Evolutionary conservation across 2,329 filamentous ascomycete genomes (phyloP).

Genomic region (Periconia sp.): DNA sequence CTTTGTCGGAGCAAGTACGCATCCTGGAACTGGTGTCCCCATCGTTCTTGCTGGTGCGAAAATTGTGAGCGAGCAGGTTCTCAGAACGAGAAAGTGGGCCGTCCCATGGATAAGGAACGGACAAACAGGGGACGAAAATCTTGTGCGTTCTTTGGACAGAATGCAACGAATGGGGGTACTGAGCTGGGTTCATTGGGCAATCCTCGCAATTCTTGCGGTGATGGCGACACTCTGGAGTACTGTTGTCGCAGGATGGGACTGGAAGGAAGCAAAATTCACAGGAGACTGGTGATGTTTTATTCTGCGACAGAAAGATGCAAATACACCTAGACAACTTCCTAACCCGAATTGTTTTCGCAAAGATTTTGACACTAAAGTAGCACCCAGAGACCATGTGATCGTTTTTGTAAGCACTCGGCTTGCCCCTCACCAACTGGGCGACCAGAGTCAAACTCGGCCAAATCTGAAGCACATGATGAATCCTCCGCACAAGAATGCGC

Average conservation of each 20-base stretch:
- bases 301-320: too few species aligned
- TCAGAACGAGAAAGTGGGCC: slow-evolving; percentile 43
- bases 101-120: slow-evolving; percentile 48
- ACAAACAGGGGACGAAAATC: slow-evolving; percentile 2
- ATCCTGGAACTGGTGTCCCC: slow-evolving; percentile 78
- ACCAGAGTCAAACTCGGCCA: too few species aligned
- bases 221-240: slow-evolving; percentile 5
- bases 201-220: slow-evolving; percentile 13
- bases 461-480: too few species aligned
- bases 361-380: too few species aligned
- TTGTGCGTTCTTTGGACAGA: slow-evolving; percentile 22
- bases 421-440: too few species aligned
- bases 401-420: too few species aligned
- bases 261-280: slow-evolving; percentile 7
- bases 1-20: slow-evolving; percentile 77
- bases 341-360: too few species aligned
- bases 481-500: too few species aligned
- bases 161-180: slow-evolving; percentile 17
- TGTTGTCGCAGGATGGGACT: slow-evolving; percentile 8
- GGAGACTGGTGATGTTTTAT: slow-evolving; percentile 16
- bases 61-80: slow-evolving; percentile 63
- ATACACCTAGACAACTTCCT: too few species aligned
- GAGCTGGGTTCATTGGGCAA: slow-evolving; percentile 24
- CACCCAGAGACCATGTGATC: too few species aligned
- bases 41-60: slow-evolving; percentile 74